Conservation (phyloP, 169 alveolate species). For the Eimeria tenella region DNA sequence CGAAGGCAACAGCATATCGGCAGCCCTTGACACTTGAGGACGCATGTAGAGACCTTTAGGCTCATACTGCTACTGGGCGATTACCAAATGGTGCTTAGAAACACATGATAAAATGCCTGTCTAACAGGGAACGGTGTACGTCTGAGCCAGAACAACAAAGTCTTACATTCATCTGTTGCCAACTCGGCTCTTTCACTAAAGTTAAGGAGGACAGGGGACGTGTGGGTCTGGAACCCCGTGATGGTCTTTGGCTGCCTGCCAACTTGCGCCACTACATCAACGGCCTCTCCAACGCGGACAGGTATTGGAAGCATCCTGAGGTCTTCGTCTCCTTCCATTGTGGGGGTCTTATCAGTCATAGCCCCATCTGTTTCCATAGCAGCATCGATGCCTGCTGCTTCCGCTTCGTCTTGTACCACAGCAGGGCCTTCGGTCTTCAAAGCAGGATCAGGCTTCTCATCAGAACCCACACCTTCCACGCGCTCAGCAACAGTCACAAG, state of each 20-base stretch:
- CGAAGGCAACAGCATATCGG: not conserved
- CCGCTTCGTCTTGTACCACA: constrained; percentile 36
- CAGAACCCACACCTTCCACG: constrained; percentile 43
- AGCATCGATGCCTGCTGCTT: constrained; percentile 65
- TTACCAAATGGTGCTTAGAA: no score
- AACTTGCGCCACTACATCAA: constrained; percentile 94
- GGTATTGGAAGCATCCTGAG: constrained; percentile 92
- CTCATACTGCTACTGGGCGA: no score
- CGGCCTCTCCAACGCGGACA: constrained; percentile 97
- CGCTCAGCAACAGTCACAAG: constrained; percentile 89
- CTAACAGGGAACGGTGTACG: not conserved
- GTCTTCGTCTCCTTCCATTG: constrained; percentile 85
- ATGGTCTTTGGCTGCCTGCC: constrained; percentile 85
- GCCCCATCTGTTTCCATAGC: constrained; percentile 59
- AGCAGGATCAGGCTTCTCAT: constrained; percentile 20
- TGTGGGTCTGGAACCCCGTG: constrained; percentile 98
- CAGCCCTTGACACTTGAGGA: not conserved
- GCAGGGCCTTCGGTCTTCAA: constrained; percentile 3
- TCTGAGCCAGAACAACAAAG: not conserved
- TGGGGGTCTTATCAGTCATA: not conserved
- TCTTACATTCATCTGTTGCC: constrained; percentile 84
- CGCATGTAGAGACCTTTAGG: no score
- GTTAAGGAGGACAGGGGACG: constrained; percentile 96
- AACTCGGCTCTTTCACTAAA: constrained; percentile 84
- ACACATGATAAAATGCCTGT: no score